Base-by-base conservation (phyloP, 352 stramenopile genomes). In the Blastocystis hominis region DNA sequence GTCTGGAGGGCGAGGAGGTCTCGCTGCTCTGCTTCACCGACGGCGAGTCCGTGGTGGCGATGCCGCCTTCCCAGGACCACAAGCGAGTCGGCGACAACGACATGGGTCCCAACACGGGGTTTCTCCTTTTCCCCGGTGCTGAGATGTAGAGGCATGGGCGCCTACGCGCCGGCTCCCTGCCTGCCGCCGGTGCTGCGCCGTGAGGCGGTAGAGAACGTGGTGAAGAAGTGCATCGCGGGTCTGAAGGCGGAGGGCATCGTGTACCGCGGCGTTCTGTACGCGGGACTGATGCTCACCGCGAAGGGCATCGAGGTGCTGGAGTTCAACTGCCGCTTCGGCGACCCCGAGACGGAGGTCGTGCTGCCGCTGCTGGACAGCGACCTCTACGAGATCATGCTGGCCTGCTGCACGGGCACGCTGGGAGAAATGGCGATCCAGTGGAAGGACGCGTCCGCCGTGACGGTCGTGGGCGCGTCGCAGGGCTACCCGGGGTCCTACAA, bases 301-400 rank as follows among this genome's bases (percentile, higher is more conserved):
- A 92, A 72, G 0, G 93, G 93, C 17, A 88, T 89, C 53, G 96
- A 97, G 89, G 95, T 99, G 40, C 93, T 99, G 20, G 97, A 99
- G 93, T 99, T 97, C 90, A 99, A 99, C 91, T 98, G 96, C 89
- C 94, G 97, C 77, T 98, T 99, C 88, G 97, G 97, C 80, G 97
- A 99, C 90, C 97, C 97, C 13, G 97, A 99, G 92, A 98, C 96
- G 0, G 95, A 99, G 90, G 96, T 98, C 42, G 89, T 99, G 47
- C 92, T 99, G 59, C 96, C 96, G 44, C 92, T 99, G 34, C 92
- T 99, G 55, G 44, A 89, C 15, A 98, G 93, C 55, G 96, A 99
- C 89, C 91, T 99, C 64, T 98, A 97, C 86, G 95, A 98, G 91
- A 93, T 98, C 75, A 95, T 98, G 91, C 91, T 91, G 66, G 95